phyloP scores from a whole-genome alignment of 2,329 filamentous ascomycete genomes.

The Coniochaeta hoffmannii region DNA sequence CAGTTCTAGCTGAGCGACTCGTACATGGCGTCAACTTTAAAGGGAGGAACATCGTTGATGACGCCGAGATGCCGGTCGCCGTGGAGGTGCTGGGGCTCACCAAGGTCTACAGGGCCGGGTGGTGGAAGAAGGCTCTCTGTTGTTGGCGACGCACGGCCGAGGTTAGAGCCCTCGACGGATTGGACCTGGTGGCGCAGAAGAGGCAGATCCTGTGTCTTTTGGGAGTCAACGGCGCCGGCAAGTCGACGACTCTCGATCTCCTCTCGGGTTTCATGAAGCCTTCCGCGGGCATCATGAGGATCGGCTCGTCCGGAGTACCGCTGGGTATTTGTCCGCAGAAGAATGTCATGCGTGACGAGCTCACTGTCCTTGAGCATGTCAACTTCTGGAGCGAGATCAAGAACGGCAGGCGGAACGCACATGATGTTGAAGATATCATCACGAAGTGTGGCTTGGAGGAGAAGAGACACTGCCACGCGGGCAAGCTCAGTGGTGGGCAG shows the following conservation, averaged over 20 bases:
- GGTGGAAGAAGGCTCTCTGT: conserved; percentile 20
- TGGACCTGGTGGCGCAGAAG: conserved; percentile 50
- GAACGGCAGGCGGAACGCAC: conserved; percentile 29
- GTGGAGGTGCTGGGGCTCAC: conserved; percentile 17
- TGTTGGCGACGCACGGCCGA: conserved; percentile 19
- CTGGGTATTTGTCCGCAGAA: conserved; percentile 56
- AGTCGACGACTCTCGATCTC: conserved; percentile 62
- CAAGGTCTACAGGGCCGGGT: conserved; percentile 23
- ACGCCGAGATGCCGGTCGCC: conserved; percentile 3
- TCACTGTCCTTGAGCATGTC: conserved; percentile 60
- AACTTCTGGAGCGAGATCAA: conserved; percentile 57
- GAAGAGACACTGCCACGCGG: conserved; percentile 47
- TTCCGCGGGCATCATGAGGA: conserved; percentile 50
- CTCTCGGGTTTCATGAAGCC: conserved; percentile 57
- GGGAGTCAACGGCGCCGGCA: conserved; percentile 64
- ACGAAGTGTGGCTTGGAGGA: conserved; percentile 50
- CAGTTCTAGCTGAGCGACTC: conserved; percentile 22
- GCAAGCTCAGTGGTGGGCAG: conserved; percentile 59
- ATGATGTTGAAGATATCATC: conserved; percentile 43
- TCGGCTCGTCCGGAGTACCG: conserved; percentile 42
- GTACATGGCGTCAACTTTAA: conserved; percentile 27
- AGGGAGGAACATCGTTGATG: conserved; percentile 13
- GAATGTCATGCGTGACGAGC: conserved; percentile 60
- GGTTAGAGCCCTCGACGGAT: conserved; percentile 48
- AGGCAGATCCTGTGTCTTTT: conserved; percentile 61